Evolutionary conservation across 306 rosid genomes (phyloP), one percentile per base, ranked within the genome.

Genomic region (Benincasa hispida): DNA sequence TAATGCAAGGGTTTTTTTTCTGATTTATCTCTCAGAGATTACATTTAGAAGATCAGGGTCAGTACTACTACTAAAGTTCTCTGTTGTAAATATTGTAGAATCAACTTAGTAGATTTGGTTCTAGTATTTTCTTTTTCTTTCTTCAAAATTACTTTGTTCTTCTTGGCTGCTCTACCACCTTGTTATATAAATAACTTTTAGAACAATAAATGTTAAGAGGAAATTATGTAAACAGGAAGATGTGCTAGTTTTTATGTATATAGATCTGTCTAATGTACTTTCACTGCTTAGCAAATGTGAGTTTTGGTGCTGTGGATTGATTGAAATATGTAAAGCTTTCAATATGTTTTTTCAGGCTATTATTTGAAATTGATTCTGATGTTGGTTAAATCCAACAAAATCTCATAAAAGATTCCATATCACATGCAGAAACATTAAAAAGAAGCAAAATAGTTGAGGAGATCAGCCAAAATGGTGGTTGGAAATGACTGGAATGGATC

Each of bases 151-250:
- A 50, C 58, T 32, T 50, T 21, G 47, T 32, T 74, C 48, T 74
- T 53, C 48, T 74, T 74, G 9, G 45, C 61, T 35, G 42, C 50
- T 25, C 54, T 18, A 30, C 22, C 17, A 55, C 42, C 77, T 53
- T 74, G 63, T 74, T 74, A 18, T 53, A 74, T 74, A 74, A 53
- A 74, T 53, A 74, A 74, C 45, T 15, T 74, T 48, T 74, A 32
- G 63, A 74, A n/a, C n/a, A 74, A 53, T 72, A 34, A 72, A 72
- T 25, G 25, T 51, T 72, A 24, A 21, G 60, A 72, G 41, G 76
- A 30, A 47, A 50, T 72, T 72, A 72, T 72, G 76, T 27, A 48
- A 72, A 72, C 59, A 48, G 41, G 76, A 17, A 66, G 45, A 35
- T 39, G 50, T 39, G 73, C 25, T 19, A 66, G 51, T 34, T 63